A percentile compares a stretch with the other conserved stretches of the same genome.
Conservation (phyloP, 805 yeast genomes). For the Saccharomycopsis sp. region DNA sequence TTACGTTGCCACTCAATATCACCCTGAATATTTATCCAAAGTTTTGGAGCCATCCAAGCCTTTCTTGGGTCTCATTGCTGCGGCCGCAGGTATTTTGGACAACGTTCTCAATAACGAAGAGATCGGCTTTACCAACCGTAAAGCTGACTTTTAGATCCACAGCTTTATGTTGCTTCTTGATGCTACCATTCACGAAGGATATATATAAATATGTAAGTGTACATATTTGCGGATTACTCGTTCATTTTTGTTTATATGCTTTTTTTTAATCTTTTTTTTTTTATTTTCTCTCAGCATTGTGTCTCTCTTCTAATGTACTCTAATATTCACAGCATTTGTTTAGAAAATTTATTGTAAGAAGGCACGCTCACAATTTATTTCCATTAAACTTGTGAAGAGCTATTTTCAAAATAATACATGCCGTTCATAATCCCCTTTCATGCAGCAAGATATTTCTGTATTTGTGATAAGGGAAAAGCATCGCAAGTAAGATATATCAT, state of each 20-base stretch:
- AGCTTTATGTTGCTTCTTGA: too few species aligned
- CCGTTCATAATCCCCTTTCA: too few species aligned
- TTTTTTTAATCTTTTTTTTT: not conserved
- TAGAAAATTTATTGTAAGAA: not conserved
- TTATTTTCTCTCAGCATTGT: not conserved
- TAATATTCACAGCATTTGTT: not conserved
- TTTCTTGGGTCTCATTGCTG: slow-evolving; percentile 92
- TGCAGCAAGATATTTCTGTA: too few species aligned
- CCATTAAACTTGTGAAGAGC: not conserved
- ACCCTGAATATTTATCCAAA: slow-evolving; percentile 95
- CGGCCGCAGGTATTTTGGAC: slow-evolving; percentile 78
- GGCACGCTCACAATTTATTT: not conserved
- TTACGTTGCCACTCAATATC: slow-evolving; percentile 94
- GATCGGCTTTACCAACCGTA: slow-evolving; percentile 19
- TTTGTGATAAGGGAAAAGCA: too few species aligned
- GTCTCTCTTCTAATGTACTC: not conserved
- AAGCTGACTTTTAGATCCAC: slow-evolving; percentile 27
- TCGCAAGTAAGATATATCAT: too few species aligned
- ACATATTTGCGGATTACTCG: too few species aligned
- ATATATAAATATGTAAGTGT: too few species aligned
- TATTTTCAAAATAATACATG: too few species aligned
- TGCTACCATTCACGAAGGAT: not conserved
- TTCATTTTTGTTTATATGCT: not conserved
- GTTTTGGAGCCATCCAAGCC: slow-evolving; percentile 97
- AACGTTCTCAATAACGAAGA: slow-evolving; percentile 43